These are phyloP conservation scores for Apiospora malaysiana DNA, from an alignment of 2,329 filamentous ascomycete genomes.

Conservation along the genomic window DNA sequence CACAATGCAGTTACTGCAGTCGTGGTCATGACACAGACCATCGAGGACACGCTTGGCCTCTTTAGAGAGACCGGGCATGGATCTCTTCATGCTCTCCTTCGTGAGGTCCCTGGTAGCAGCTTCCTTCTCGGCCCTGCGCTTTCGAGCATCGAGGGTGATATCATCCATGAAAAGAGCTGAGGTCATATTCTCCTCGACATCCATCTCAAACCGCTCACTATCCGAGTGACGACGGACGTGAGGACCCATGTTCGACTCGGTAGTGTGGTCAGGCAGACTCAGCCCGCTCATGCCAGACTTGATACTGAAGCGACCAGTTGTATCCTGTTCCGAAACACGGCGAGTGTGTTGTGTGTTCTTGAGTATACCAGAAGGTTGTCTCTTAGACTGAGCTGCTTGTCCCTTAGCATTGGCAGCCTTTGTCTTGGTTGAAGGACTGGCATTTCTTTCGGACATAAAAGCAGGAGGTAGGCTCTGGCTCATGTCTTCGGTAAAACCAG, in stretches of 20 bases:
- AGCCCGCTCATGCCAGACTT: constrained; percentile 41
- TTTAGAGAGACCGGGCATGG: constrained; percentile 54
- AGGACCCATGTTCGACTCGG: constrained; percentile 30
- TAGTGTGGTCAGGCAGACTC: constrained; percentile 37
- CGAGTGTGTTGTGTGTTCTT: constrained; percentile 42
- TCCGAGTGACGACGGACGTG: constrained; percentile 33
- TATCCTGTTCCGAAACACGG: constrained; percentile 35
- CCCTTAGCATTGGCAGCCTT: constrained; percentile 22
- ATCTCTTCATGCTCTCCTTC: constrained; percentile 44
- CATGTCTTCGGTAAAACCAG: constrained; percentile 33
- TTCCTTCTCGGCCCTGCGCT: constrained; percentile 36
- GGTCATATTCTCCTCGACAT: constrained; percentile 58
- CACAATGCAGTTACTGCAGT: constrained; percentile 62
- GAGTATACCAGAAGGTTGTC: constrained; percentile 39
- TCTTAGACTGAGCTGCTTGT: constrained; percentile 28
- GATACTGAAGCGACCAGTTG: constrained; percentile 43
- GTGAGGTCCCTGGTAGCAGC: constrained; percentile 26
- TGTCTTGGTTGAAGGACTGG: constrained; percentile 30
- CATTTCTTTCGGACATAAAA: constrained; percentile 30
- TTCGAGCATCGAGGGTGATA: constrained; percentile 57
- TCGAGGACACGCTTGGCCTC: constrained; percentile 61
- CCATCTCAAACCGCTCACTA: constrained; percentile 35
- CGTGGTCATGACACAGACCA: constrained; percentile 56
- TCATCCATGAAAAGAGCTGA: constrained; percentile 65
- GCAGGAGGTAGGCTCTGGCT: constrained; percentile 38